Percentiles rank a stretch among this genome's conserved stretches.
phyloP scores from a whole-genome alignment of 345 rosid genomes.

The Trapa bicornis region DNA sequence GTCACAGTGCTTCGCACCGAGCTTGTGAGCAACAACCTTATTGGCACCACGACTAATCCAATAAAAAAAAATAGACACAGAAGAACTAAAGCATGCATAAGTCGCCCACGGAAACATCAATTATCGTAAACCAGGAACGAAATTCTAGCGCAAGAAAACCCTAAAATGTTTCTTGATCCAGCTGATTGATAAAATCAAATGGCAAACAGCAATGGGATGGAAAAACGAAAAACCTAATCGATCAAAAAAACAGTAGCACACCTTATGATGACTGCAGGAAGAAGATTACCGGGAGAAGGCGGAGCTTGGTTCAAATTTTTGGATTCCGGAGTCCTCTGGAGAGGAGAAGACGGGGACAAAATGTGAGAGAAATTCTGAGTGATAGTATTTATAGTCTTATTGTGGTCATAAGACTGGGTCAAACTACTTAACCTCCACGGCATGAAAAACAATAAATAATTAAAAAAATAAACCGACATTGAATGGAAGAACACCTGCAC shows the following conservation, averaged over 20 bases:
- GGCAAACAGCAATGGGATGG: not conserved
- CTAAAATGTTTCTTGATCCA: not conserved
- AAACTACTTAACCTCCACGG: not conserved
- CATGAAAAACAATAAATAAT: not conserved
- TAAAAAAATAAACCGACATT: not conserved
- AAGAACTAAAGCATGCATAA: too few relatives aligned
- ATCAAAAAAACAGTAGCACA: not conserved
- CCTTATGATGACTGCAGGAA: not conserved
- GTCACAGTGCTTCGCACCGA: too few relatives aligned
- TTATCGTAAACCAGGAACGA: not conserved
- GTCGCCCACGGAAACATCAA: not conserved
- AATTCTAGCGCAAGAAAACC: not conserved
- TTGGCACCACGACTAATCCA: too few relatives aligned
- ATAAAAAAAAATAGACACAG: too few relatives aligned
- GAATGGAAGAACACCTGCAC: not conserved
- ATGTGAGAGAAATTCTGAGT: not conserved
- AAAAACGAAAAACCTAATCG: not conserved
- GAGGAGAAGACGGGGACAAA: not conserved
- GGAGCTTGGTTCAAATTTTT: not conserved
- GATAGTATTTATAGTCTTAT: not conserved
- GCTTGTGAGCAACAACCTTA: too few relatives aligned
- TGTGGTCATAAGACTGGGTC: not conserved
- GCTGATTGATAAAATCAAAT: not conserved
- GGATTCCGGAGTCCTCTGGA: not conserved
- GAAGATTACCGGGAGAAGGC: not conserved